These are phyloP conservation scores for Penicillium coffeae DNA, from an alignment of 495 filamentous ascomycete species.

Conservation along the genomic window DNA sequence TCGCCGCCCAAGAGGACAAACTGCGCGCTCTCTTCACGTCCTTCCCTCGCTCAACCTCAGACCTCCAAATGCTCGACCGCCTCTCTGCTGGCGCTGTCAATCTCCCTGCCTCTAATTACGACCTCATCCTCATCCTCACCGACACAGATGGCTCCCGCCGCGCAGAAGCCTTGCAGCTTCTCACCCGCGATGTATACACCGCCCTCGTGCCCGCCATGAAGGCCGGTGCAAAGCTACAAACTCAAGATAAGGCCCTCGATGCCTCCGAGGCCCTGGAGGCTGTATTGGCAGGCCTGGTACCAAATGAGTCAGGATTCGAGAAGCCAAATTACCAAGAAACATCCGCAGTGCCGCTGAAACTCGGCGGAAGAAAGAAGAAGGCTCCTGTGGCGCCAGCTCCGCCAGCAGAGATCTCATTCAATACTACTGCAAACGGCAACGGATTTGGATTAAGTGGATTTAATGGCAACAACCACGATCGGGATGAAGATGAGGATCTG, in stretches of 20 bases:
- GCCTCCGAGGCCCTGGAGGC: constrained; percentile 55
- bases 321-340: constrained; percentile 66
- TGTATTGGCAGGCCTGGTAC: constrained; percentile 76
- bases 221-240: constrained; percentile 62
- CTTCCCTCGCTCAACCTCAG: constrained; percentile 68
- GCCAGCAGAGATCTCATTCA: constrained; percentile 5
- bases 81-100: constrained; percentile 76
- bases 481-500: constrained; percentile 67
- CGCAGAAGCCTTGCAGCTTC: constrained; percentile 56
- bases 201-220: constrained; percentile 66
- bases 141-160: constrained; percentile 61
- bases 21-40: constrained; percentile 54
- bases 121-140: constrained; percentile 77
- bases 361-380: constrained; percentile 64
- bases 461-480: constrained; percentile 34
- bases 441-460: constrained; percentile 46
- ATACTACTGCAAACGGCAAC: constrained; percentile 27
- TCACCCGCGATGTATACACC: constrained; percentile 64
- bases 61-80: constrained; percentile 98
- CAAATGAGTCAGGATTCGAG: constrained; percentile 56
- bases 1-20: constrained; percentile 62
- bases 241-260: constrained; percentile 62
- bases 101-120: constrained; percentile 75
- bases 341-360: constrained; percentile 66
- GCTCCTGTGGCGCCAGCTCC: constrained; percentile 26